Conservation (phyloP, 2,329 filamentous ascomycete genomes). For the Dactylella cylindrospora region DNA sequence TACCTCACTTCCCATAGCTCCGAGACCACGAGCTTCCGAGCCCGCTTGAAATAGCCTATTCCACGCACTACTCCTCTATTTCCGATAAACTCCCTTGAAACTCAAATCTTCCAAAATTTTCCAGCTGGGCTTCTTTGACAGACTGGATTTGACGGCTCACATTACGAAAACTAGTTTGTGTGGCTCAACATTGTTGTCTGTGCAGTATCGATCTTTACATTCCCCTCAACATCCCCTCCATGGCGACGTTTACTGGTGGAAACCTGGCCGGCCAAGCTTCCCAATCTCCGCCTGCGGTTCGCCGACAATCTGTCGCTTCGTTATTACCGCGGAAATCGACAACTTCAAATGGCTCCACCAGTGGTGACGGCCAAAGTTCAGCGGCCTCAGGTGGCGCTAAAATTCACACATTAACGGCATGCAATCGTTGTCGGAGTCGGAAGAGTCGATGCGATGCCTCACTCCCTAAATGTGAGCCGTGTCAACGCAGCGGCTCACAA, state of each 20-base stretch:
- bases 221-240: conserved; percentile 33
- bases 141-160: too few relatives aligned
- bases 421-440: conserved; percentile 61
- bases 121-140: too few relatives aligned
- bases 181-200: too few relatives aligned
- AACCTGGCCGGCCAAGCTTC: conserved; percentile 28
- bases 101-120: too few relatives aligned
- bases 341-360: conserved; percentile 23
- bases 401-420: conserved; percentile 56
- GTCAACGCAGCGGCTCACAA: conserved; percentile 82
- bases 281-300: conserved; percentile 33
- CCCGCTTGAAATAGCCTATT: conserved; percentile 16
- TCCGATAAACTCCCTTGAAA: too few relatives aligned
- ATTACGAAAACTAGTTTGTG: too few relatives aligned
- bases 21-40: conserved; percentile 39
- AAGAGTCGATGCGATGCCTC: conserved; percentile 96
- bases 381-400: conserved; percentile 30
- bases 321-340: conserved; percentile 37
- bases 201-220: conserved; percentile 3
- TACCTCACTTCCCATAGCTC: conserved; percentile 27
- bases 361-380: conserved; percentile 13
- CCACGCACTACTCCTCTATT: too few relatives aligned
- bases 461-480: conserved; percentile 85
- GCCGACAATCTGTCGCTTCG: conserved; percentile 38
- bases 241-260: conserved; percentile 39